Conservation (phyloP, 2,329 filamentous ascomycete species). For the Colletotrichum sp. region DNA sequence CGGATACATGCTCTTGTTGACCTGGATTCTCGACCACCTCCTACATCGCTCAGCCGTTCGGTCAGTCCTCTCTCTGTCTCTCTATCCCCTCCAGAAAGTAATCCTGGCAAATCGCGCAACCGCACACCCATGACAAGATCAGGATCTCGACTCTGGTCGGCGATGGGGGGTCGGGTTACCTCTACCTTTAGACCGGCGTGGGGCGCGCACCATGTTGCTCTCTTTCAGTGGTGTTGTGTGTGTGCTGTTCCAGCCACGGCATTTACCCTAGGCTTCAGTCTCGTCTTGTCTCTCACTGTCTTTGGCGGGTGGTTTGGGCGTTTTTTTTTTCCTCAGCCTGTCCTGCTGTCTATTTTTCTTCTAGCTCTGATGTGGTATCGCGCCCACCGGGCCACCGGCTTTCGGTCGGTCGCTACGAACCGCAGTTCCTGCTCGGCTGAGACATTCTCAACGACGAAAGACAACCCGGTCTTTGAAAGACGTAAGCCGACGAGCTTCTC, state of each 20-base stretch:
- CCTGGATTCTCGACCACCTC: not conserved
- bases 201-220: not conserved
- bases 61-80: not conserved
- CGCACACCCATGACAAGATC: constrained; percentile 14
- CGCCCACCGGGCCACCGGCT: not conserved
- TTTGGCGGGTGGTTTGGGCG: not conserved
- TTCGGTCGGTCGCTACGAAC: constrained; percentile 1
- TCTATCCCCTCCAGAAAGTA: not conserved
- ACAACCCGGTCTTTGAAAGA: not conserved
- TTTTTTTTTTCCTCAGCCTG: not conserved
- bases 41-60: not conserved
- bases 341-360: not conserved
- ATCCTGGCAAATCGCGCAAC: constrained; percentile 19
- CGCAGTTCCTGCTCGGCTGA: constrained; percentile 7
- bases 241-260: not conserved
- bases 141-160: not conserved
- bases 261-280: not conserved
- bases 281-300: not conserved
- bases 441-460: not conserved
- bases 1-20: not conserved
- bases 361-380: not conserved
- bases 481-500: not conserved
- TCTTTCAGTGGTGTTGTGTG: not conserved
- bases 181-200: not conserved
- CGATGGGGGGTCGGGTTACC: not conserved